Conservation (phyloP, 371 early-diverging fungal genomes). For the Mucor plumbeus region DNA sequence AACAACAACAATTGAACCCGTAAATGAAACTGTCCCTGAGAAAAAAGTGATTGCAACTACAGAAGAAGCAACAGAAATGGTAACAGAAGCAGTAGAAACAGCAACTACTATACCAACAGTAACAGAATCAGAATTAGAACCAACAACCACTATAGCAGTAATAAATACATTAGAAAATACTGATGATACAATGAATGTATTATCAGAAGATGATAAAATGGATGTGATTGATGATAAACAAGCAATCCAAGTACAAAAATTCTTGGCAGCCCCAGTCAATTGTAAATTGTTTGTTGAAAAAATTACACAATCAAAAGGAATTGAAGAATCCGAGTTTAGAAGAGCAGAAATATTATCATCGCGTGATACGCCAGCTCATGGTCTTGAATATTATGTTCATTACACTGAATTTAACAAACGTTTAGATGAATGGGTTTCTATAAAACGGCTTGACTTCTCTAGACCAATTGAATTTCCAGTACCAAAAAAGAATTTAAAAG, state of each 20-base stretch:
- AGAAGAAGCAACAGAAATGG: background rate
- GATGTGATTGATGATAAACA: background rate
- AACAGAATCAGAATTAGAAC: background rate
- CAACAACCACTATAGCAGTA: background rate
- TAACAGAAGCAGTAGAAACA: background rate
- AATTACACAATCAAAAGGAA: conserved; percentile 26
- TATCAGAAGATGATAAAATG: background rate
- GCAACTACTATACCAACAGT: too few species aligned
- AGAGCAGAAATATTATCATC: conserved; percentile 95
- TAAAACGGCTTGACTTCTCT: conserved; percentile 73
- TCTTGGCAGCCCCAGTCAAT: conserved; percentile 42
- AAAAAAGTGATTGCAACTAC: background rate
- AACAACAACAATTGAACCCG: background rate
- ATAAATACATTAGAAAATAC: background rate
- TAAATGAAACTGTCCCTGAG: background rate
- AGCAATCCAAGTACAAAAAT: conserved; percentile 29
- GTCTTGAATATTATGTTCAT: conserved; percentile 95
- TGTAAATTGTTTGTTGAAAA: conserved; percentile 84
- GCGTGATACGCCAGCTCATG: conserved; percentile 56
- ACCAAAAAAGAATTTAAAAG: conserved; percentile 35
- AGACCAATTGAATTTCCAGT: conserved; percentile 77
- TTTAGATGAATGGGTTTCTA: conserved; percentile 97
- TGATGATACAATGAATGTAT: too few species aligned
- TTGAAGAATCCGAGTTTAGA: conserved; percentile 68
- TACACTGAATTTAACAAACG: conserved; percentile 99